Base-by-base conservation (phyloP, 441 rosid species). In the Manihot esculenta region DNA sequence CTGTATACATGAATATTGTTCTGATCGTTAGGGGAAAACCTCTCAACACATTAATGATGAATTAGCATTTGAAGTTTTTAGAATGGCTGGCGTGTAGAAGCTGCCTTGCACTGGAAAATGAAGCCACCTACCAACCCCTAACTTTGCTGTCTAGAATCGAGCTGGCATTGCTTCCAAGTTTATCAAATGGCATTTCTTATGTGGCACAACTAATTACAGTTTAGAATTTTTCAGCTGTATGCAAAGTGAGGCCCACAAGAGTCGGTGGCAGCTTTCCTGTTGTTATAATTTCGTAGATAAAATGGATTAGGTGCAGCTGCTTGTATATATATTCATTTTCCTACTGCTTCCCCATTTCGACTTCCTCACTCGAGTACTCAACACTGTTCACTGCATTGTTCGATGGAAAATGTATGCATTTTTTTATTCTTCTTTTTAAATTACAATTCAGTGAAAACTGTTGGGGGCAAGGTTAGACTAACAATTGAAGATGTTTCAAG, bases 101-200 rank as follows among this genome's bases (percentile, higher is more conserved):
- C 12, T 35, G 11, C 15, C 23, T 10, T 35, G 38, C 14, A 10
- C 10, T 1, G 10, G 38, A 27, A 58, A 58, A 26, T 10, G 35
- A 58, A 5, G 41, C 10, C 26, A 64, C 38, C 53, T 33, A 33
- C 45, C 23, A 18, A 51, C n/a, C n/a, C 62, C 21, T 5, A 17
- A 15, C 41, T 24, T 64, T 44, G 54, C 27, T 62, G 33, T 62
- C 18, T 21, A 24, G 66, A 3, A 1, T 17, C 20, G 33, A 21
- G 20, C 51, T 21, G 49, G 51, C 66, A 21, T 62, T 33, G 66
- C 50, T 62, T 62, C 2, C 30, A 42, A 42, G 66, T 20, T 62
- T 44, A 18, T 44, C 51, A 21, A n/a, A 62, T 24, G 35, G 61
- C 38, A 54, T 54, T 21, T 42, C 50, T 10, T 7, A 4, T 38